Percentiles rank a stretch among this genome's conserved stretches.
Conservation (phyloP, 768 basidiomycete species). For the Kwoniella bestiolae region DNA sequence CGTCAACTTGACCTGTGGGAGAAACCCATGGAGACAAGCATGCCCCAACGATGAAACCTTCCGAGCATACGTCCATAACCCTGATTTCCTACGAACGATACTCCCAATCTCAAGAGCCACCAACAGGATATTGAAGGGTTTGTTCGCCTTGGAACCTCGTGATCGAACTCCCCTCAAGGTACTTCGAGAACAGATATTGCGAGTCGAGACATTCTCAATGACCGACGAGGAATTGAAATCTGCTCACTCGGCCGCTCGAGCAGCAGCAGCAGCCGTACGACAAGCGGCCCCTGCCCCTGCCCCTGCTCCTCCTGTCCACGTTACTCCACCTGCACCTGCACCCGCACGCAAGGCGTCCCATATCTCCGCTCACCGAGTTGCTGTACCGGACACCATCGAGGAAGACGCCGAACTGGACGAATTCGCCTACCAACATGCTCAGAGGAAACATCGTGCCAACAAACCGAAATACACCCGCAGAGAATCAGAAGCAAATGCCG, state of each 20-base stretch:
- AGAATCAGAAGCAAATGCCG: neutral
- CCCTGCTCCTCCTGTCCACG: constrained; percentile 8
- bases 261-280: constrained; percentile 48
- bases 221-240: constrained; percentile 61
- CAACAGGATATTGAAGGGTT: constrained; percentile 70
- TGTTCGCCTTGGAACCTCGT: constrained; percentile 71
- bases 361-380: neutral
- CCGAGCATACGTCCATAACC: constrained; percentile 70
- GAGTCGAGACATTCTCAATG: constrained; percentile 69
- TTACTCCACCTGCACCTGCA: constrained; percentile 2
- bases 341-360: constrained; percentile 5
- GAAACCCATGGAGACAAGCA: constrained; percentile 78
- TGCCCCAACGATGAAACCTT: constrained; percentile 73
- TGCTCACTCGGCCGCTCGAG: constrained; percentile 53
- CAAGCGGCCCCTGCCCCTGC: constrained; percentile 16
- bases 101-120: constrained; percentile 74
- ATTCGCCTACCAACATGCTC: constrained; percentile 17
- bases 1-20: constrained; percentile 77
- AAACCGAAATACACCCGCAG: neutral
- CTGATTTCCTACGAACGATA: constrained; percentile 67
- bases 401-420: constrained; percentile 17
- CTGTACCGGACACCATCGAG: neutral
- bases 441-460: constrained; percentile 1
- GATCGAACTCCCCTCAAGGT: constrained; percentile 69
- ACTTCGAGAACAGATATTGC: constrained; percentile 65